Percentiles rank a stretch among this genome's conserved stretches.
phyloP scores from a whole-genome alignment of 2,329 filamentous ascomycete species.

The Paecilomyces niveus region DNA sequence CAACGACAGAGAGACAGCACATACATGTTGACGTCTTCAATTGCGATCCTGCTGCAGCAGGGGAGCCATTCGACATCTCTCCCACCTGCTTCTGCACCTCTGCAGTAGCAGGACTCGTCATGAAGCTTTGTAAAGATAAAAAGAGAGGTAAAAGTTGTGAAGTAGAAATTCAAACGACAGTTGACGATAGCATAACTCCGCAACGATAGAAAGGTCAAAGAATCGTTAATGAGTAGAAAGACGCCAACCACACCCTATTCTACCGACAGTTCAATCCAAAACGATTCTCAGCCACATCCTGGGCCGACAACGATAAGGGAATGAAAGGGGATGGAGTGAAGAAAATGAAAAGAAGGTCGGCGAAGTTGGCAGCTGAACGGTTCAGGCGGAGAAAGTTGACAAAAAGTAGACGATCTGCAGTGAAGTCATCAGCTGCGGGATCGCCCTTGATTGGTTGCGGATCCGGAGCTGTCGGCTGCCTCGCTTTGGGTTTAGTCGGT shows the following conservation, averaged over 20 bases:
- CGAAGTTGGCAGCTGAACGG: neutral
- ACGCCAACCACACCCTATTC: neutral
- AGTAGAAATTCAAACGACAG: neutral
- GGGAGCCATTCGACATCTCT: slow-evolving; percentile 8
- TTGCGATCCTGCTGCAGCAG: slow-evolving; percentile 1
- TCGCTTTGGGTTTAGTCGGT: neutral
- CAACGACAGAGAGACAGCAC: neutral
- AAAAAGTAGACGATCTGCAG: neutral
- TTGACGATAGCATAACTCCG: neutral
- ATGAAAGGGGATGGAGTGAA: neutral
- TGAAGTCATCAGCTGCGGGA: slow-evolving; percentile 10
- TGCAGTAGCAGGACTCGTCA: neutral
- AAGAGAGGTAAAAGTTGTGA: neutral
- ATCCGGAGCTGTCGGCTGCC: neutral
- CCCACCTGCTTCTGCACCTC: neutral
- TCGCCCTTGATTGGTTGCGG: slow-evolving; percentile 4
- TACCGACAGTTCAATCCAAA: neutral
- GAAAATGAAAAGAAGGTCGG: neutral
- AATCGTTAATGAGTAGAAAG: neutral
- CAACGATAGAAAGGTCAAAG: neutral
- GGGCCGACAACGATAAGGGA: neutral
- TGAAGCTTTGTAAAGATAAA: neutral
- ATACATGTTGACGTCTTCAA: slow-evolving; percentile 5
- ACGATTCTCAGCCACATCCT: neutral
- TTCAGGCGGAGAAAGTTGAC: neutral